Conservation (phyloP, 2,329 filamentous ascomycete species). For the Zymoseptoria brevis region DNA sequence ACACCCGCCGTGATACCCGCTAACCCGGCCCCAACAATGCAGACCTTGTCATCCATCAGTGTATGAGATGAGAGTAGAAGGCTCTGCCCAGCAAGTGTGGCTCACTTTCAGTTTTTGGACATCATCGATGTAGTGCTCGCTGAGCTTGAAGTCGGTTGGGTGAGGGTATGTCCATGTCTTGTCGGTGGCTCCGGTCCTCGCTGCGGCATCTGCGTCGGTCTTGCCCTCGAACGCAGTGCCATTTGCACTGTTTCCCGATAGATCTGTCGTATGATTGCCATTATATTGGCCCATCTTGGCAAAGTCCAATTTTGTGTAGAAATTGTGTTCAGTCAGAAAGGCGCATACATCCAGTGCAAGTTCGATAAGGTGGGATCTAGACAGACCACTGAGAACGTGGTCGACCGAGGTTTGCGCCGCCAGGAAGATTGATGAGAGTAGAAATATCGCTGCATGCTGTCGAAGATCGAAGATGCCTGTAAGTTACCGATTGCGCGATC, state of each 20-base stretch:
- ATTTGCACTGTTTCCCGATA: neutral
- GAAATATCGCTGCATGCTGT: neutral
- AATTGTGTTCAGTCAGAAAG: neutral
- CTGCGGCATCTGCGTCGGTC: neutral
- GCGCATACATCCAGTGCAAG: neutral
- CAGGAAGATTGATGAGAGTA: neutral
- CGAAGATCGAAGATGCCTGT: conserved; percentile 1
- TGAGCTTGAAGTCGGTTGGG: conserved; percentile 24
- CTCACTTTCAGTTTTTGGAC: conserved; percentile 18
- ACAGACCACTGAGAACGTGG: neutral
- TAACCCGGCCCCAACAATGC: conserved; percentile 57
- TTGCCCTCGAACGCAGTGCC: neutral
- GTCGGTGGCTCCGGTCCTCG: conserved; percentile 6
- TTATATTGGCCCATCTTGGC: conserved; percentile 8
- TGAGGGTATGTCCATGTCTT: conserved; percentile 21
- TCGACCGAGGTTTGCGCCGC: neutral
- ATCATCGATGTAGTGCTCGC: conserved; percentile 24
- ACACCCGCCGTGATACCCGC: conserved; percentile 57
- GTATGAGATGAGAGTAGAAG: neutral
- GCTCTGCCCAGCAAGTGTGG: neutral
- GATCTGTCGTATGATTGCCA: neutral
- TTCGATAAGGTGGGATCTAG: neutral
- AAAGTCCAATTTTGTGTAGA: neutral
- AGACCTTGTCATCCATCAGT: neutral
- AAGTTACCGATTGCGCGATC: conserved; percentile 8